Evolutionary conservation across 1,284 basidiomycete genomes (phyloP).

Genomic region (Ganoderma lucidum): DNA sequence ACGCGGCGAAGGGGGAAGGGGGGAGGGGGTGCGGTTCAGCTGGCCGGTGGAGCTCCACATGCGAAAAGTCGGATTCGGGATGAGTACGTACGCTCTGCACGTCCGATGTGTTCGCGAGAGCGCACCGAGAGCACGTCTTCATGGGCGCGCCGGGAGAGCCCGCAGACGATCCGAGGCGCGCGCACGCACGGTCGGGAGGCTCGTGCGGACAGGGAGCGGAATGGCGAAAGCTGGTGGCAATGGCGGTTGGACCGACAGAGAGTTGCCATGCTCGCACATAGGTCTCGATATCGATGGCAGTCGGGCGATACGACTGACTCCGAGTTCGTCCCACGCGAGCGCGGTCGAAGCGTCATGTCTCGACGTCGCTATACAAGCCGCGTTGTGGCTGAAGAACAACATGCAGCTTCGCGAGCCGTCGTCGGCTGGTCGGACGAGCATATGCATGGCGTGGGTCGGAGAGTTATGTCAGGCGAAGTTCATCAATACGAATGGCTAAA

Average conservation of each 20-base stretch:
- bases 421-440: not conserved
- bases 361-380: too few relatives aligned
- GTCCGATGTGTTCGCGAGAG: too few relatives aligned
- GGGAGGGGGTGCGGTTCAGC: not conserved
- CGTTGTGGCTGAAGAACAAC: not conserved
- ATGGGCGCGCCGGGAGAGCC: not conserved
- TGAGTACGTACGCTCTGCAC: too few relatives aligned
- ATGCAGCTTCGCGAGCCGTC: not conserved
- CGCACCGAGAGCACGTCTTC: not conserved
- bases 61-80: not conserved
- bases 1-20: too few relatives aligned
- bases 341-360: not conserved
- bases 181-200: not conserved
- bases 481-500: conserved; percentile 1
- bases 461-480: not conserved
- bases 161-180: not conserved
- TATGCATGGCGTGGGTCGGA: not conserved
- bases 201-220: not conserved
- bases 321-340: not conserved
- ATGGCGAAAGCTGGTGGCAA: not conserved
- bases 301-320: not conserved
- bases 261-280: not conserved
- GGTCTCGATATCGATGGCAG: not conserved
- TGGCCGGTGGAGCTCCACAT: not conserved
- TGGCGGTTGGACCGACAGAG: too few relatives aligned